Conservation (phyloP, 129 eudicot species). For the Ambrosia trifida region DNA sequence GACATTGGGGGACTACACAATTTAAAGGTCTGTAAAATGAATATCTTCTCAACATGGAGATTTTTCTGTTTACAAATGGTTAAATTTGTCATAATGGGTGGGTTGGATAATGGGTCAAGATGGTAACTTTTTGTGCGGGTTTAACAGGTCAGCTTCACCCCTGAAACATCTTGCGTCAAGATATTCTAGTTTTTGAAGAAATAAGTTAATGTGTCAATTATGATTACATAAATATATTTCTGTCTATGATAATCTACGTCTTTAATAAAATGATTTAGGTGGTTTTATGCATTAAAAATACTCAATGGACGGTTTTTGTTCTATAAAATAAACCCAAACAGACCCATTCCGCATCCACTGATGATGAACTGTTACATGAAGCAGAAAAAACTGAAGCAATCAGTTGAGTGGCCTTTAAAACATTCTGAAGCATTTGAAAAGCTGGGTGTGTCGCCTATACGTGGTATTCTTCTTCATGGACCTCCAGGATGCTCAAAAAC, state of each 20-base stretch:
- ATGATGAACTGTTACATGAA: conserved; percentile 24
- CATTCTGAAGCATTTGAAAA: conserved; percentile 71
- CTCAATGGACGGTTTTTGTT: no score
- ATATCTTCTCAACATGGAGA: neutral
- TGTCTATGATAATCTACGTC: no score
- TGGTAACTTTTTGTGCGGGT: neutral
- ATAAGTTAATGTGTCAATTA: neutral
- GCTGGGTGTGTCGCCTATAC: conserved; percentile 77
- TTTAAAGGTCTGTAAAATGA: conserved; percentile 58
- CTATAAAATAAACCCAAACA: no score
- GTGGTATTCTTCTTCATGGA: conserved; percentile 97
- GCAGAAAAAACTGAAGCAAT: conserved; percentile 96
- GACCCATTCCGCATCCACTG: neutral
- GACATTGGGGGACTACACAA: conserved; percentile 90
- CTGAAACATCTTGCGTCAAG: neutral
- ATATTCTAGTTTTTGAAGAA: neutral
- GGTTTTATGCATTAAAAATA: no score
- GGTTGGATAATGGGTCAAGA: neutral
- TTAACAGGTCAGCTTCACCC: neutral
- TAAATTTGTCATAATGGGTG: conserved; percentile 2
- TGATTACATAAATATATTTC: neutral
- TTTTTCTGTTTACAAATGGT: neutral
- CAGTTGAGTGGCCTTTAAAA: conserved; percentile 96
- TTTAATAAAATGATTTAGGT: no score
- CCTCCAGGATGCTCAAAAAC: conserved; percentile 99